Conservation (phyloP, 164 flowering plant genomes). For the Piper longum region DNA sequence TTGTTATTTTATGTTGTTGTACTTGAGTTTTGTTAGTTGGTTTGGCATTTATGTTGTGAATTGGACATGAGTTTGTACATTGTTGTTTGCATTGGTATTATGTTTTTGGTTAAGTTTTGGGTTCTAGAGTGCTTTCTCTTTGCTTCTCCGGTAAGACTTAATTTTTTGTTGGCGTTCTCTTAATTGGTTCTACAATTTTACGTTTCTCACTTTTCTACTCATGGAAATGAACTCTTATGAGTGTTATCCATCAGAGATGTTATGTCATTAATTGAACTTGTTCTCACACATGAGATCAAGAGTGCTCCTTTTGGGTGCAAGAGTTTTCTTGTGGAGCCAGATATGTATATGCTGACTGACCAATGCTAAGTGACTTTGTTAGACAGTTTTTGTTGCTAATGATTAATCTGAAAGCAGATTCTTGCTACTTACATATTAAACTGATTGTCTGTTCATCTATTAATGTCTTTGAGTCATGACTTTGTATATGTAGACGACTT, state of each 20-base stretch:
- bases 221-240: no score
- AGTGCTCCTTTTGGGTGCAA: no score
- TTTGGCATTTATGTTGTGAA: not conserved
- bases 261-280: no score
- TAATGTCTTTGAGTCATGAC: not conserved
- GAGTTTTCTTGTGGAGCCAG: no score
- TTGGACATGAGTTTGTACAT: not conserved
- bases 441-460: not conserved
- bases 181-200: no score
- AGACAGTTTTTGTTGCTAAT: no score
- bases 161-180: not conserved
- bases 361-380: no score
- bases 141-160: not conserved
- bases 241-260: no score
- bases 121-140: not conserved
- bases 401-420: no score
- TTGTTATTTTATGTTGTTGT: slow-evolving; percentile 1
- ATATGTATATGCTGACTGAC: no score
- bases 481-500: not conserved
- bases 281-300: no score
- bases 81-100: not conserved
- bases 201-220: not conserved
- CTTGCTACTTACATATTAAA: no score
- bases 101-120: not conserved
- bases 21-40: not conserved